phyloP scores from a whole-genome alignment of 2,329 filamentous ascomycete genomes.

The Metarhizium anisopliae region DNA sequence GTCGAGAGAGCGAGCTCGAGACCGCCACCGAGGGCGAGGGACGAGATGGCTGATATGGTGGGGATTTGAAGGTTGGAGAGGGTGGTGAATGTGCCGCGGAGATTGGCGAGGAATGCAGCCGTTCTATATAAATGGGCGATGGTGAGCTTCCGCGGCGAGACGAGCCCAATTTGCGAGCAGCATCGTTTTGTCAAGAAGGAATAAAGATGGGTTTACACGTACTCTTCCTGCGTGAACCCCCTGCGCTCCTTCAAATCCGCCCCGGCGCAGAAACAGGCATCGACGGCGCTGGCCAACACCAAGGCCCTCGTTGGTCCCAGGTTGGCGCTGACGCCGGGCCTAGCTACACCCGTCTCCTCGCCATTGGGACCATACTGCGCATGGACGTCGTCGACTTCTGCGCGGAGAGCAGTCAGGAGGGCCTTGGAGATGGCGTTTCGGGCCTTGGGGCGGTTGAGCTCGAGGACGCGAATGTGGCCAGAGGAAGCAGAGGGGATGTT shows the following conservation, averaged over 20 bases:
- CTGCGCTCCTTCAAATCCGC: conserved; percentile 87
- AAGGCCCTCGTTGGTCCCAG: conserved; percentile 64
- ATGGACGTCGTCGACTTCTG: conserved; percentile 65
- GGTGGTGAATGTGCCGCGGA: conserved; percentile 66
- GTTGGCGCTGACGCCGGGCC: conserved; percentile 30
- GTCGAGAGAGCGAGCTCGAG: conserved; percentile 88
- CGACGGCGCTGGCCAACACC: conserved; percentile 76
- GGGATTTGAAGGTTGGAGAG: conserved; percentile 75
- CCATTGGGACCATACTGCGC: conserved; percentile 48
- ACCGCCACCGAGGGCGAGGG: conserved; percentile 81
- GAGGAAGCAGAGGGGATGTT: conserved; percentile 68
- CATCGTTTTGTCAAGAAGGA: not conserved
- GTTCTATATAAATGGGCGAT: conserved; percentile 46
- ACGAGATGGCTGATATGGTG: conserved; percentile 81
- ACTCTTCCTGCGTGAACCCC: conserved; percentile 72
- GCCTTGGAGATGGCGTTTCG: conserved; percentile 85
- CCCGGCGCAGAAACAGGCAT: conserved; percentile 84
- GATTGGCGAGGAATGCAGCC: conserved; percentile 62
- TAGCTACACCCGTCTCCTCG: conserved; percentile 32
- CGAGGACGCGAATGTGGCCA: conserved; percentile 80
- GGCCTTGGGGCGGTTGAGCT: conserved; percentile 74
- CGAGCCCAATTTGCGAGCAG: not conserved
- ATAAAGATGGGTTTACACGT: conserved; percentile 16
- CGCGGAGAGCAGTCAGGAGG: conserved; percentile 62
- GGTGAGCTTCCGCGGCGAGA: not conserved